phyloP scores from a whole-genome alignment of 192 early-diverging fungal species.

The Coemansia sp. region DNA sequence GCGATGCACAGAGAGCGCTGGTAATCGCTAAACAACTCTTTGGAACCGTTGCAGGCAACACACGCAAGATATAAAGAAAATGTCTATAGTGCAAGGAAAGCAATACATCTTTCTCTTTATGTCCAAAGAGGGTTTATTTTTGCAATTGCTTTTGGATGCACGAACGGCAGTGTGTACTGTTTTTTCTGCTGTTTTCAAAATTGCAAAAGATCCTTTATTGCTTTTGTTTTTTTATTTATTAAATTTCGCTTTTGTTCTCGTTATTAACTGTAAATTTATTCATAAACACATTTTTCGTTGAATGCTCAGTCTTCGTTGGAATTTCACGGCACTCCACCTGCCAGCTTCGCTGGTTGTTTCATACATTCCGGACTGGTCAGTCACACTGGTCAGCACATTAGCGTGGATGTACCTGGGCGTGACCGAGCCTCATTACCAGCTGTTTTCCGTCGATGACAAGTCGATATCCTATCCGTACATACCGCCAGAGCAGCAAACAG shows the following conservation, averaged over 20 bases:
- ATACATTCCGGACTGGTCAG: conserved; percentile 56
- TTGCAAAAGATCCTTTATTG: no score
- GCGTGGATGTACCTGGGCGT: conserved; percentile 63
- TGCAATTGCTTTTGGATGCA: background rate
- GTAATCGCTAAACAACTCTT: background rate
- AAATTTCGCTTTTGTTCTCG: no score
- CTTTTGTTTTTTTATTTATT: no score
- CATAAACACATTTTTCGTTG: background rate
- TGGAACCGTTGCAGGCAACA: no score
- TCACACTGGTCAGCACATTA: conserved; percentile 59
- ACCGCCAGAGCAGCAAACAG: conserved; percentile 40
- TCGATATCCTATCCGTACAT: conserved; percentile 63
- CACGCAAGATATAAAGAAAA: no score
- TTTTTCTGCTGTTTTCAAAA: no score
- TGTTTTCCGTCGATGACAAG: conserved; percentile 72
- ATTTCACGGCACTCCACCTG: conserved; percentile 3
- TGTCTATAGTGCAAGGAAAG: no score
- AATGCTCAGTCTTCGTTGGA: conserved; percentile 17
- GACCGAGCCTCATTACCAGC: conserved; percentile 65
- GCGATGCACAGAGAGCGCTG: background rate
- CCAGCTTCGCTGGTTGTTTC: conserved; percentile 25
- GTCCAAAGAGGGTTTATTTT: background rate
- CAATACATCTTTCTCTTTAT: background rate
- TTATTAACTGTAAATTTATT: background rate
- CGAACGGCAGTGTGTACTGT: no score